Evolutionary conservation across 148 eudicot genomes (phyloP).

Genomic region (Amaranthus cruentus): DNA sequence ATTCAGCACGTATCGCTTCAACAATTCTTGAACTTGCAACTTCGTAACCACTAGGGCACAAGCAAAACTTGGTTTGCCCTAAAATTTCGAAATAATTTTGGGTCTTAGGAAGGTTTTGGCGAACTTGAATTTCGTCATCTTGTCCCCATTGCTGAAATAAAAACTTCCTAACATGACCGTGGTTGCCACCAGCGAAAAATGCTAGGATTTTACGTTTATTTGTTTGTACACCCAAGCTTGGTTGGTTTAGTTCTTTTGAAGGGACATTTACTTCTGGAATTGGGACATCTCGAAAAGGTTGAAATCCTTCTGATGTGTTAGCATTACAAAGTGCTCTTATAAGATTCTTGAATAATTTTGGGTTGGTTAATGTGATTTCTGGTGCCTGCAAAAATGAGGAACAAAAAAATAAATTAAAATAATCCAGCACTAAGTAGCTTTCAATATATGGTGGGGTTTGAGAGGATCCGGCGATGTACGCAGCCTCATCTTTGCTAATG

Average conservation of each 20-base stretch:
- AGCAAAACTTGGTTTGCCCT: conserved; percentile 41
- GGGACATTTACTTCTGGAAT: conserved; percentile 35
- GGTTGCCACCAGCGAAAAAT: conserved; percentile 42
- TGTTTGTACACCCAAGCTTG: conserved; percentile 4
- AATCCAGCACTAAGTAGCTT: too few species aligned
- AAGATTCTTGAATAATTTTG: conserved; percentile 25
- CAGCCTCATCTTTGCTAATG: too few species aligned
- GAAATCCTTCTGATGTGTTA: conserved; percentile 39
- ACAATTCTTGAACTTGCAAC: conserved; percentile 61
- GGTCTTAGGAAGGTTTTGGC: conserved; percentile 36
- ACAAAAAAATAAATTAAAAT: neutral
- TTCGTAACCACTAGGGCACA: conserved; percentile 58
- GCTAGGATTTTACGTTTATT: conserved; percentile 31
- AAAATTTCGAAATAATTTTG: conserved; percentile 40
- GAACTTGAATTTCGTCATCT: conserved; percentile 42
- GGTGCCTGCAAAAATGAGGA: conserved; percentile 30
- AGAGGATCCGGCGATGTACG: too few species aligned
- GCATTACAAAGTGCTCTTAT: conserved; percentile 44
- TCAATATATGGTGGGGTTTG: too few species aligned
- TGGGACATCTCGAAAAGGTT: conserved; percentile 33
- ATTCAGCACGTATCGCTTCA: conserved; percentile 44
- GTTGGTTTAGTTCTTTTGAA: conserved; percentile 14
- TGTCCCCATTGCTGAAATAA: conserved; percentile 36
- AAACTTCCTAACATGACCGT: conserved; percentile 30
- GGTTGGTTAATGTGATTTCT: conserved; percentile 22